Evolutionary conservation across 2,329 filamentous ascomycete genomes (phyloP).

Genomic region (Sarocladium strictum): DNA sequence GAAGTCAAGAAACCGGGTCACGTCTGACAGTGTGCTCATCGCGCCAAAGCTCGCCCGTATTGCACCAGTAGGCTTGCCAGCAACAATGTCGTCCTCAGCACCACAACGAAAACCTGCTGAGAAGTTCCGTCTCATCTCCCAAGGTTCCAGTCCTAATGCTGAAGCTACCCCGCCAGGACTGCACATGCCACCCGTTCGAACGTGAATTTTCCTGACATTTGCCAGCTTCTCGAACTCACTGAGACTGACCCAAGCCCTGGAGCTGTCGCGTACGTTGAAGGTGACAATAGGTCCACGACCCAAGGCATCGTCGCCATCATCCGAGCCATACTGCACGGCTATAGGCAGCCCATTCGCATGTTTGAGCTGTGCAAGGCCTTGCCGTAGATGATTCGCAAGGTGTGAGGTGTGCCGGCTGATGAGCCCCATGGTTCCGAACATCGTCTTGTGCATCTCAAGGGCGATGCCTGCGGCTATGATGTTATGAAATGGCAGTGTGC

Average conservation of each 20-base stretch:
- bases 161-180: slow-evolving; percentile 82
- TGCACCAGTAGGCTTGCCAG: slow-evolving; percentile 81
- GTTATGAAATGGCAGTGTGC: slow-evolving; percentile 82
- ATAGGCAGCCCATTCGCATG: slow-evolving; percentile 65
- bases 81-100: slow-evolving; percentile 71
- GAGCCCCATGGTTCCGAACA: slow-evolving; percentile 66
- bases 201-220: slow-evolving; percentile 69
- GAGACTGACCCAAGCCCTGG: slow-evolving; percentile 71
- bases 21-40: slow-evolving; percentile 76
- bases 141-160: slow-evolving; percentile 65
- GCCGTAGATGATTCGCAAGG: slow-evolving; percentile 54
- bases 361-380: slow-evolving; percentile 50
- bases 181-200: slow-evolving; percentile 84
- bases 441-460: slow-evolving; percentile 57
- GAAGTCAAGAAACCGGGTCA: slow-evolving; percentile 66
- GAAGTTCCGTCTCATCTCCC: slow-evolving; percentile 82
- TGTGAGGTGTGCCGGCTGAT: slow-evolving; percentile 67
- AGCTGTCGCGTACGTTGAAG: slow-evolving; percentile 70
- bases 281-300: slow-evolving; percentile 69
- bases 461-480: slow-evolving; percentile 79
- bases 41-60: slow-evolving; percentile 82
- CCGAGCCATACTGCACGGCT: slow-evolving; percentile 52
- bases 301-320: slow-evolving; percentile 16
- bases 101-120: slow-evolving; percentile 81
- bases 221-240: slow-evolving; percentile 85